Evolutionary conservation across 106 monocot genomes (phyloP), one percentile per base, ranked within the genome.

Genomic region (Gastrodia elata): DNA sequence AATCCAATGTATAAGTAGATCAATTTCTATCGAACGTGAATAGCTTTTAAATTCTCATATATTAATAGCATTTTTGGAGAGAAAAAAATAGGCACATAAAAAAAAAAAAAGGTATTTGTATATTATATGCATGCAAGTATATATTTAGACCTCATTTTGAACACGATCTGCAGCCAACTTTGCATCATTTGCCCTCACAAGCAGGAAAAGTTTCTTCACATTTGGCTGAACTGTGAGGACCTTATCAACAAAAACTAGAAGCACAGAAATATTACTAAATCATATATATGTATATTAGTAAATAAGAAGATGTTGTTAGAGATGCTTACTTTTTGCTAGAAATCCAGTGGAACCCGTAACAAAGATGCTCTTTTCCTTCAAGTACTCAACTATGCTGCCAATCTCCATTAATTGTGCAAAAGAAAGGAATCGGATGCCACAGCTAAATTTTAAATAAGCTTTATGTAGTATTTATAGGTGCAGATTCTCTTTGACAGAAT

Each of bases 231-330:
- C 81, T 39, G 87, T 78, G 2, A 91, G 79, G 71, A 91, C 73
- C 79, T 91, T 87, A 85, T 91, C 91, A 78, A 87, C 80, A 71
- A 91, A 83, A 49, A 91, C 91, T 91, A 39, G 14, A 59, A 16
- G n/a, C n/a, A n/a, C n/a, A 14, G 18, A 11, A 52, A 52, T n/a
- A n/a, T 5, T 9, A 52, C 3, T 1, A n/a, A 52, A 22, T n/a
- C n/a, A n/a, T 52, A 52, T 4, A 52, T 52, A 18, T 15, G 57
- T 20, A 9, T 52, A 36, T 18, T 6, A 25, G 13, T 14, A 4
- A 35, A 24, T 37, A 41, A 68, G 32, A 20, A 32, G 39, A n/a
- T 52, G 52, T n/a, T n/a, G n/a, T n/a, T n/a, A n/a, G n/a, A 64
- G 18, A 61, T 41, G 9, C 75, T 37, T 87, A 87, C 87, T 74